Conservation (phyloP, 129 eudicot genomes). For the Flaveria bidentis region DNA sequence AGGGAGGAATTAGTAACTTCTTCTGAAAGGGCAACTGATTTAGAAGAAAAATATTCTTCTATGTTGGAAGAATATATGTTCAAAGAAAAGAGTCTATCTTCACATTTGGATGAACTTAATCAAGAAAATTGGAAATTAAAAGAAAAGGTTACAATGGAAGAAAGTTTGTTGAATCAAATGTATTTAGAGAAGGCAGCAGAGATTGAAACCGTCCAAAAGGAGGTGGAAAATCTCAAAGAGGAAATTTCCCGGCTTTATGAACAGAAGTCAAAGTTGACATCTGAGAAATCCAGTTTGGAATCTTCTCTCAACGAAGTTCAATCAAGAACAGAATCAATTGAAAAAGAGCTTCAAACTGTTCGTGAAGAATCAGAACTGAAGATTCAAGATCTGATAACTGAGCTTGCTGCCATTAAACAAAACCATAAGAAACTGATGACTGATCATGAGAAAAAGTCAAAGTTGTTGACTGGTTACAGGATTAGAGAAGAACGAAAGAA, state of each 20-base stretch:
- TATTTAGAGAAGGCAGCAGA: constrained; percentile 58
- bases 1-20: constrained; percentile 39
- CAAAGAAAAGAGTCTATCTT: constrained; percentile 52
- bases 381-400: constrained; percentile 42
- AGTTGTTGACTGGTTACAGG: constrained; percentile 48
- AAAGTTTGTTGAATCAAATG: constrained; percentile 56
- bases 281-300: constrained; percentile 48
- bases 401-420: constrained; percentile 43
- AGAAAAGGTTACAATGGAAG: constrained; percentile 49
- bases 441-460: constrained; percentile 52
- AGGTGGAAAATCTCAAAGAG: constrained; percentile 50
- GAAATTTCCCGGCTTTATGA: constrained; percentile 42
- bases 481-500: constrained; percentile 61
- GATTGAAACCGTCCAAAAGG: constrained; percentile 46
- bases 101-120: constrained; percentile 60
- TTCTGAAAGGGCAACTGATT: constrained; percentile 37
- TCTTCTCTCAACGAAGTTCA: constrained; percentile 44
- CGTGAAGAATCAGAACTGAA: constrained; percentile 44
- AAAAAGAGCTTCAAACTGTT: constrained; percentile 45
- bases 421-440: constrained; percentile 40
- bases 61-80: constrained; percentile 47
- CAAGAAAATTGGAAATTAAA: constrained; percentile 54
- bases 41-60: constrained; percentile 51
- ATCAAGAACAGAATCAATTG: constrained; percentile 33
- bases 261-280: constrained; percentile 49